phyloP scores from a whole-genome alignment of 1,139 yeast genomes.

The Kazachstania sp. region DNA sequence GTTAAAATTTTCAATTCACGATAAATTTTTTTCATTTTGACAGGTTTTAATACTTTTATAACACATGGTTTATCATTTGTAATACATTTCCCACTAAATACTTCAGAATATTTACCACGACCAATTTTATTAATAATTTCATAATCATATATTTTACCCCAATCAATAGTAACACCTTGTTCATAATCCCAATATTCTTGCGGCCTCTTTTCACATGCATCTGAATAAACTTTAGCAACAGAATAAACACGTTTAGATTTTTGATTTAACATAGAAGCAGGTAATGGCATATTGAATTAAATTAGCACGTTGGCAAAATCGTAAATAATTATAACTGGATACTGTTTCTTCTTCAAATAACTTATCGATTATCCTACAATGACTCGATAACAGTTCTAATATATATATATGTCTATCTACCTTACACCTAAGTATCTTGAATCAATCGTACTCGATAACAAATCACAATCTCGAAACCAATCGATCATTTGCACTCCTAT shows the following conservation, averaged over 20 bases:
- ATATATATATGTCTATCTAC: no score
- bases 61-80: slow-evolving; percentile 48
- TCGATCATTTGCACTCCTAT: no score
- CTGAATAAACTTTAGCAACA: slow-evolving; percentile 54
- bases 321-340: no score
- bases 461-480: no score
- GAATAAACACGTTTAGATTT: slow-evolving; percentile 36
- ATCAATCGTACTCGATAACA: no score
- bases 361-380: background rate
- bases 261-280: slow-evolving; percentile 31
- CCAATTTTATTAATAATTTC: slow-evolving; percentile 68
- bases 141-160: slow-evolving; percentile 64
- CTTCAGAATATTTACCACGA: slow-evolving; percentile 74
- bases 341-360: no score
- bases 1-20: slow-evolving; percentile 70
- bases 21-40: slow-evolving; percentile 68
- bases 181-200: slow-evolving; percentile 77
- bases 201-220: slow-evolving; percentile 55
- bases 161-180: slow-evolving; percentile 49
- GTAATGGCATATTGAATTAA: slow-evolving; percentile 23
- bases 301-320: background rate
- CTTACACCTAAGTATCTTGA: no score
- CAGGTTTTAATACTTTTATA: slow-evolving; percentile 71
- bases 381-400: no score
- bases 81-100: slow-evolving; percentile 49